A percentile compares a stretch with the other conserved stretches of the same genome.
Evolutionary conservation across 2,329 filamentous ascomycete genomes (phyloP).

Genomic region (Lachnellula suecica): DNA sequence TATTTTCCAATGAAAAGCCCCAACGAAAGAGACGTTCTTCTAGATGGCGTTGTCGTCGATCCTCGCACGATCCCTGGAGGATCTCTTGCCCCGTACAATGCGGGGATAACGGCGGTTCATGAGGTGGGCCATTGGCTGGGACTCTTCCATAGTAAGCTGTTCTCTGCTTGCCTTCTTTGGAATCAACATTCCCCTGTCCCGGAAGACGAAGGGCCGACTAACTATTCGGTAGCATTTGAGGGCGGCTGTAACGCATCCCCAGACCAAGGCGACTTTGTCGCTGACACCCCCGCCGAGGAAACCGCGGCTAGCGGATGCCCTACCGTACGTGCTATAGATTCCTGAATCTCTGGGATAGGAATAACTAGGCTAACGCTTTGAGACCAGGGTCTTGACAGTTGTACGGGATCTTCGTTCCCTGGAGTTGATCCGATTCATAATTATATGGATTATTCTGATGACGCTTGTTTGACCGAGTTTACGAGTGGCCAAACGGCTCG

Average conservation of each 20-base stretch:
- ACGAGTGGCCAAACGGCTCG: neutral
- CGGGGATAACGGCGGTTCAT: neutral
- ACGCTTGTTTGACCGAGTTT: neutral
- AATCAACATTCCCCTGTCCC: no score
- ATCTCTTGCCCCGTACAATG: neutral
- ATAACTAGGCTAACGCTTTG: neutral
- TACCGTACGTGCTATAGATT: neutral
- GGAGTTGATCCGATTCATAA: conserved; percentile 5
- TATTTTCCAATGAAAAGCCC: neutral
- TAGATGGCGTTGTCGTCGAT: neutral
- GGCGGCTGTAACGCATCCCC: conserved; percentile 1
- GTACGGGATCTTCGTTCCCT: neutral
- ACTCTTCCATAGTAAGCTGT: neutral
- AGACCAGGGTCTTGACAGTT: neutral
- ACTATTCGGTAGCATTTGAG: neutral
- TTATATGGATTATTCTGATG: conserved; percentile 7
- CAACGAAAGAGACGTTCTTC: neutral
- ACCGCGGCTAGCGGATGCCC: neutral
- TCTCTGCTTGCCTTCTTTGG: neutral
- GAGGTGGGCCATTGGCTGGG: conserved; percentile 6
- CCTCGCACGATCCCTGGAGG: neutral
- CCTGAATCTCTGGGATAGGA: neutral
- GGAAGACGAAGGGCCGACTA: no score
- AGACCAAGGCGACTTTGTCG: neutral
- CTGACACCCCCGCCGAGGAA: neutral